Base-by-base conservation (phyloP, 805 yeast species). In the Saccharomyces kudriavzevii region DNA sequence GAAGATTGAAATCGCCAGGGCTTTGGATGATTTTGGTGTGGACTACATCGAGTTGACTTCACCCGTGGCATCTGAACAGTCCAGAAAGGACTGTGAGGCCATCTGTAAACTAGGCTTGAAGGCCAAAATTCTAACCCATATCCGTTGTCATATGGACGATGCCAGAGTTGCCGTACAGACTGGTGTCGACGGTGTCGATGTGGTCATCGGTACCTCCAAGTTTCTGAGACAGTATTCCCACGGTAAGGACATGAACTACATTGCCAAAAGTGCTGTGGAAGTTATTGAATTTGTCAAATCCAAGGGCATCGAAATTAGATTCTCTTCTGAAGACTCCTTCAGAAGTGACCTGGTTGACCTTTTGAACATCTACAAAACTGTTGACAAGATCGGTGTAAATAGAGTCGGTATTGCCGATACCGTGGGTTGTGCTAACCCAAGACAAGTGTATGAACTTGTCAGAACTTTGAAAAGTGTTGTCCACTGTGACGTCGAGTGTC, bases 331-430 rank as follows among this genome's bases (percentile, higher is more conserved):
- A 76, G 99, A 92, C 75, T 89, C 97, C 13, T 92, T 92, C 82
- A 86, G 99, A 75, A 87, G 96, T 47, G 98, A 92, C 72, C 83
- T 92, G 63, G 98, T 92, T 54, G 99, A 92, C 69, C 77, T 92
- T 69, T 82, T 92, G 68, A 92, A 92, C 77, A 94, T 92, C 62
- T 92, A 92, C 79, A 87, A 90, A 73, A 90, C 97, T 29, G 99
- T 92, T 59, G 95, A 89, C 77, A 89, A 89, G 76, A 89, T 92
- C 65, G 99, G 99, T 67, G 99, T 92, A 58, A 88, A 94, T 79
- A 84, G 99, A 73, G 97, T 92, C 54, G 99, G 99, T 76, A 92
- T 92, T 74, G 99, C 99, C 59, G 99, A 92, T 73, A 92, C 99
- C 31, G 99, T 92, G 55, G 99, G 99, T 47, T 87, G 98, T 73